Evolutionary conservation across 2,329 filamentous ascomycete genomes (phyloP).

Genomic region (Clonostachys solani): DNA sequence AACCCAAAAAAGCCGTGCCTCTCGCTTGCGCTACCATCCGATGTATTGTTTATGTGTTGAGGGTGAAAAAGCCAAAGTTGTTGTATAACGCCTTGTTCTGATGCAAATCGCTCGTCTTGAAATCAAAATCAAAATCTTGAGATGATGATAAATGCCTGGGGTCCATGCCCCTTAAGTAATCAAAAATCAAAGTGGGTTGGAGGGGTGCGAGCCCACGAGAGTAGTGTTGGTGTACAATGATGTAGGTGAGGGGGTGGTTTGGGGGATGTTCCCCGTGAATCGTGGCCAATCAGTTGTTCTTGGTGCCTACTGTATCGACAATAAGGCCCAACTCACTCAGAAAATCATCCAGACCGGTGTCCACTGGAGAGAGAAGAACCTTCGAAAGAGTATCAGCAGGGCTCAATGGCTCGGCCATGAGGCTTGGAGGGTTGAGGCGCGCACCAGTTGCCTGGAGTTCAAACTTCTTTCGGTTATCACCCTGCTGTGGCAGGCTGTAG

Average conservation of each 20-base stretch:
- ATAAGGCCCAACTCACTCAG: slow-evolving; percentile 47
- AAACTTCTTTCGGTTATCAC: background rate
- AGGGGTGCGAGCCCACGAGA: slow-evolving; percentile 1
- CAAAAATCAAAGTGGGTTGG: background rate
- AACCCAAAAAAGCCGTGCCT: too few relatives aligned
- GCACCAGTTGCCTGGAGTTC: background rate
- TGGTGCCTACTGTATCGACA: slow-evolving; percentile 37
- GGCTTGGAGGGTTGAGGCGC: too few relatives aligned
- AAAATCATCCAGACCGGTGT: slow-evolving; percentile 33
- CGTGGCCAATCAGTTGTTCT: slow-evolving; percentile 9
- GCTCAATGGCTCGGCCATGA: background rate
- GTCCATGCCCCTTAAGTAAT: background rate
- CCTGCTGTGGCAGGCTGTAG: slow-evolving; percentile 40
- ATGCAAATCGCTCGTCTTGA: too few relatives aligned
- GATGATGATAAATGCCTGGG: background rate
- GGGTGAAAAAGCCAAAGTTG: too few relatives aligned
- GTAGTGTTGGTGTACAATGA: background rate
- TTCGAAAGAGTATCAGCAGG: background rate
- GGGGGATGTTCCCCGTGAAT: background rate
- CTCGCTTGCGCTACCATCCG: too few relatives aligned
- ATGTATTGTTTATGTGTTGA: too few relatives aligned
- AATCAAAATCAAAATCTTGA: background rate
- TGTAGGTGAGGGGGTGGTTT: background rate
- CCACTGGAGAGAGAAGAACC: slow-evolving; percentile 25
- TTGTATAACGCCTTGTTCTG: too few relatives aligned